phyloP scores from a whole-genome alignment of 2,329 filamentous ascomycete species.

The Fusarium nelsonii region DNA sequence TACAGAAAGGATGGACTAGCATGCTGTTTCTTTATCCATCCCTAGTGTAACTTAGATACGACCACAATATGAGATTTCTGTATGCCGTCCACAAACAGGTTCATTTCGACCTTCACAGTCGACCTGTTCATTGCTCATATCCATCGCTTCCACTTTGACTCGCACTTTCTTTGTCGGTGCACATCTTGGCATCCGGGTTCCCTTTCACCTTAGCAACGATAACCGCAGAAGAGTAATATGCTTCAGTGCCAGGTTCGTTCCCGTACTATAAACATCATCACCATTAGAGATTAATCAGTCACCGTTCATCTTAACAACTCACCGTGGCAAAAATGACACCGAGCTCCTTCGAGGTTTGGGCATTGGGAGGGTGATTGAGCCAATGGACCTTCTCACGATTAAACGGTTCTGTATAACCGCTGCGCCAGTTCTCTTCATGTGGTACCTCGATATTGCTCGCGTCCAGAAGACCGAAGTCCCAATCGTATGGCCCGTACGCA shows the following conservation, averaged over 20 bases:
- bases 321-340: conserved; percentile 8
- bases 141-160: neutral
- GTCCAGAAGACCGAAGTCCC: neutral
- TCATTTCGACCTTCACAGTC: neutral
- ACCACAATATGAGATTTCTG: no score
- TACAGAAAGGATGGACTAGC: no score
- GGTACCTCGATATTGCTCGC: neutral
- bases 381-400: conserved; percentile 4
- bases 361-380: conserved; percentile 17
- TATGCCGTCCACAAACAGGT: neutral
- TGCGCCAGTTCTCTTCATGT: neutral
- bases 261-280: neutral
- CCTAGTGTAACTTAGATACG: no score
- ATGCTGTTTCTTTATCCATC: no score
- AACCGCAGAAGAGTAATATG: conserved; percentile 24
- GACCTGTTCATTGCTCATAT: neutral
- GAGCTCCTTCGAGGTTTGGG: neutral
- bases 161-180: neutral
- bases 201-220: conserved; percentile 9
- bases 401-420: neutral
- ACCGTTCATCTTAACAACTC: neutral
- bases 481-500: neutral
- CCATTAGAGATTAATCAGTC: neutral
- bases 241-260: neutral
- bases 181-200: rapidly evolving